A percentile compares a stretch with the other conserved stretches of the same genome.
Evolutionary conservation across 2,329 filamentous ascomycete species (phyloP).

Genomic region (Alternaria incomplexa): DNA sequence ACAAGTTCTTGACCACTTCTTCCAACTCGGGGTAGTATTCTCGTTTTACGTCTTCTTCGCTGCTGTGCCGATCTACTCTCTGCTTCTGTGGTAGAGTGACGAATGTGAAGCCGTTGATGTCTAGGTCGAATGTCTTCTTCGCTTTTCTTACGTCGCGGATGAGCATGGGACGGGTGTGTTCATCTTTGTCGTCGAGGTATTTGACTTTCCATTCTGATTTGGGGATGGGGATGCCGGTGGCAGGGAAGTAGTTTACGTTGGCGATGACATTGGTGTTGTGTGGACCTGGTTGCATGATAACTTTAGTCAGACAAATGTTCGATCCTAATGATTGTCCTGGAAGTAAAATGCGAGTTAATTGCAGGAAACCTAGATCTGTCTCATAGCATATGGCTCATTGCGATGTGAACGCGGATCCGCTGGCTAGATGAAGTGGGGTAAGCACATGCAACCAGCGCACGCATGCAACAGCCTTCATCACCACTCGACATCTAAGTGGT

Average conservation of each 20-base stretch:
- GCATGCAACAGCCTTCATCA: neutral
- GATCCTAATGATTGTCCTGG: neutral
- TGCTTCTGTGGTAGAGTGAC: slow-evolving; percentile 12
- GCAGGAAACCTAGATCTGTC: neutral
- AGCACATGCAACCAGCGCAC: neutral
- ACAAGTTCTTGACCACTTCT: slow-evolving; percentile 19
- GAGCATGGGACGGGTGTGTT: slow-evolving; percentile 28
- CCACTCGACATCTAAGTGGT: neutral
- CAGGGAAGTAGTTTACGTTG: slow-evolving; percentile 27
- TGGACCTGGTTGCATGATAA: neutral
- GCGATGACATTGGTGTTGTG: slow-evolving; percentile 15
- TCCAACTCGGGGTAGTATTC: slow-evolving; percentile 27
- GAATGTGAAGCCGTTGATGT: slow-evolving; percentile 43
- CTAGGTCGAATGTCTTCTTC: slow-evolving; percentile 47
- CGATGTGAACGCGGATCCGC: neutral
- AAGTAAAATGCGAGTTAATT: neutral
- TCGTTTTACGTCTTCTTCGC: slow-evolving; percentile 18
- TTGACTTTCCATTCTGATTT: slow-evolving; percentile 21
- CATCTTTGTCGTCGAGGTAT: slow-evolving; percentile 14
- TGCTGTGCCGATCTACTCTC: slow-evolving; percentile 9
- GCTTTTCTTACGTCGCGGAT: slow-evolving; percentile 54
- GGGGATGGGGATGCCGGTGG: slow-evolving; percentile 15
- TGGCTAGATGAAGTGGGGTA: slow-evolving; percentile 6
- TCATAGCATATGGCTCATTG: neutral
- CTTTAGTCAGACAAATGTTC: neutral